Evolutionary conservation across 306 rosid species (phyloP).

Genomic region (Lathyrus sativus): DNA sequence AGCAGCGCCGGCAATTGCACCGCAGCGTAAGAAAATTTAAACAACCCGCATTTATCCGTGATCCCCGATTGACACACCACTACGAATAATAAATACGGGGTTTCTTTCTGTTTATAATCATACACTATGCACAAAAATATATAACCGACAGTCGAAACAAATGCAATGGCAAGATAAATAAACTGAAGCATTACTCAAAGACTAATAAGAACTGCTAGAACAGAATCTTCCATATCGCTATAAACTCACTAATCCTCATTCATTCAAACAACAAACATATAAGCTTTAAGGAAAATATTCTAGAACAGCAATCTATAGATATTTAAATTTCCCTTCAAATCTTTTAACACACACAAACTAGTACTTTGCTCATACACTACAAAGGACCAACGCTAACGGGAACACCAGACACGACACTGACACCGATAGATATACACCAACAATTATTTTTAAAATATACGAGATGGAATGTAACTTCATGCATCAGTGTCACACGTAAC

Average conservation of each 20-base stretch:
- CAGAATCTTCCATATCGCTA: not conserved
- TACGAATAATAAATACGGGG: not conserved
- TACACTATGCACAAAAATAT: not conserved
- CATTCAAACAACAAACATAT: not conserved
- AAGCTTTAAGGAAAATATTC: not conserved
- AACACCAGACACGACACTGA: not conserved
- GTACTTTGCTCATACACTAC: not conserved
- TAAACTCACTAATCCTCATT: not conserved
- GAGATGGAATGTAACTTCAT: not conserved
- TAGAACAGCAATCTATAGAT: too few relatives aligned
- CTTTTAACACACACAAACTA: not conserved
- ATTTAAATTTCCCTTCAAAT: constrained; percentile 5
- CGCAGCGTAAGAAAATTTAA: too few relatives aligned
- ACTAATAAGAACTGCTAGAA: not conserved
- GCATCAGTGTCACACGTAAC: not conserved
- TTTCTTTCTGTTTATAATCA: not conserved
- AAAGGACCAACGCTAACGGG: not conserved
- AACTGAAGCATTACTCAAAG: not conserved
- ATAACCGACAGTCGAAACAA: not conserved
- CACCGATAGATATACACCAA: not conserved
- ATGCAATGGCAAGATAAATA: not conserved
- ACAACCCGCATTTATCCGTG: too few relatives aligned
- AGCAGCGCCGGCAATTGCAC: too few relatives aligned
- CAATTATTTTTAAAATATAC: not conserved
- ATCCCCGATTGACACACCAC: too few relatives aligned